Evolutionary conservation across 2,329 filamentous ascomycete genomes (phyloP).

Genomic region (Neoascochyta sp.): DNA sequence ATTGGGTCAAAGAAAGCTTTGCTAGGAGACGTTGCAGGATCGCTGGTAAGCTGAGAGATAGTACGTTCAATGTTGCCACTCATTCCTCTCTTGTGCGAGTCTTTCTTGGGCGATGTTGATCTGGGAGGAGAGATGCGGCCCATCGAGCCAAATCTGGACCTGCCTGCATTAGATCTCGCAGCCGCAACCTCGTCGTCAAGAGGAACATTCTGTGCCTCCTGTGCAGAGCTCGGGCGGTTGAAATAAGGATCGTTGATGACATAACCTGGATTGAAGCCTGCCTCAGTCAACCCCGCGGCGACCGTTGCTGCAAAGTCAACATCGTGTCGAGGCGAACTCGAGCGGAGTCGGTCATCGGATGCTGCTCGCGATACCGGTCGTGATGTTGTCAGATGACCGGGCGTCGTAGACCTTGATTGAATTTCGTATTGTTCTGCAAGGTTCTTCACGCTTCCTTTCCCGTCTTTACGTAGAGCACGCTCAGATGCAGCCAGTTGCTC

Average conservation of each 20-base stretch:
- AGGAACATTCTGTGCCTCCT: conserved; percentile 23
- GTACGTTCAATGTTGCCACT: conserved; percentile 12
- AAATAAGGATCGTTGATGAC: conserved; percentile 44
- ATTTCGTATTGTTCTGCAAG: conserved; percentile 22
- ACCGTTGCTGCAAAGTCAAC: conserved; percentile 49
- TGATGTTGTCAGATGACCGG: conserved; percentile 11
- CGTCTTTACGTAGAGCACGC: conserved; percentile 13
- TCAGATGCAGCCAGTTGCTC: conserved; percentile 7
- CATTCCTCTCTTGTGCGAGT: conserved; percentile 11
- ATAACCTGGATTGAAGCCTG: conserved; percentile 46
- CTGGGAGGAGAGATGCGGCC: conserved; percentile 31
- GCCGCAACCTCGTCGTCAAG: conserved; percentile 33
- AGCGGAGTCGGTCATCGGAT: conserved; percentile 13
- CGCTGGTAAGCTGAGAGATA: conserved; percentile 34
- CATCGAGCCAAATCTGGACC: conserved; percentile 29
- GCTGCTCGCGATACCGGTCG: conserved; percentile 13
- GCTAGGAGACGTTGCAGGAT: conserved; percentile 30
- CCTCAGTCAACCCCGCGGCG: conserved; percentile 45
- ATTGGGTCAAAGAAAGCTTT: conserved; percentile 38
- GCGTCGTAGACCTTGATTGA: conserved; percentile 19
- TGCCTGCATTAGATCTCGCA: conserved; percentile 26
- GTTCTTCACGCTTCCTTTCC: conserved; percentile 20
- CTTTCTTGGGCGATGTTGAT: conserved; percentile 25
- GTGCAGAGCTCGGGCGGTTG: conserved; percentile 24
- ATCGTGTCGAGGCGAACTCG: conserved; percentile 32